Base-by-base conservation (phyloP, 2,329 filamentous ascomycete species). In the Onygenales sp. region DNA sequence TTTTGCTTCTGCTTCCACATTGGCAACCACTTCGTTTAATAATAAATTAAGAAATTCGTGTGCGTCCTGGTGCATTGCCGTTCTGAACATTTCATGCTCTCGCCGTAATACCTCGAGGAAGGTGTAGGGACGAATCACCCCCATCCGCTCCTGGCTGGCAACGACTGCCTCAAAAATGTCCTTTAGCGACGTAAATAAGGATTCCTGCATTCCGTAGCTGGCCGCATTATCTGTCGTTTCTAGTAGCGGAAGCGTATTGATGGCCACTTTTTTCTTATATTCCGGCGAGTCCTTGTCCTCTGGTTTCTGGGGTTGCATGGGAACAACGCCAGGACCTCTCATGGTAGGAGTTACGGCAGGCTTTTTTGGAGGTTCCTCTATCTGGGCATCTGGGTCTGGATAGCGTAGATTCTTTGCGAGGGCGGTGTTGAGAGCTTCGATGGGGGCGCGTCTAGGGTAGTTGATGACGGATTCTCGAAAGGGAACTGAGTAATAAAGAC, bases 271-370 rank as follows among this genome's bases (percentile, higher is more conserved):
- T 78, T 98, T 98, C 74, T 96, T 96, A 73, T 93, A 95, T 72
- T 98, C 93, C 0, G 92, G 89, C 1, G 91, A 91, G 64, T 97
- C 91, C 69, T 90, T 95, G 65, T 97, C 93, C 69, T 97, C 93
- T 7, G 89, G 87, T 61, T 90, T 85, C 54, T 73, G 77, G 35
- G 77, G 78, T 39, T 77, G 77, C 50, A 71, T 60, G 43, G 71
- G 64, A 4, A 68, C 58, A 51, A 53, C 62, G 47, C n/a, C 31
- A 14, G 33, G 32, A 5, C n/a, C 27, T 17, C 35, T 49, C 17
- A 39, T 5, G 17, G 48, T 63, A 52, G 39, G 32, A 11, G 42
- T 57, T 42, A 61, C 59, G 52, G 60, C 52, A 41, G 66, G 61
- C 70, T 75, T 77, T 71, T 62, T 76, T 68, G 62, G 76, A 68